Percentiles rank a stretch among this genome's conserved stretches.
phyloP scores from a whole-genome alignment of 805 yeast species.

The Pichia nakasei region DNA sequence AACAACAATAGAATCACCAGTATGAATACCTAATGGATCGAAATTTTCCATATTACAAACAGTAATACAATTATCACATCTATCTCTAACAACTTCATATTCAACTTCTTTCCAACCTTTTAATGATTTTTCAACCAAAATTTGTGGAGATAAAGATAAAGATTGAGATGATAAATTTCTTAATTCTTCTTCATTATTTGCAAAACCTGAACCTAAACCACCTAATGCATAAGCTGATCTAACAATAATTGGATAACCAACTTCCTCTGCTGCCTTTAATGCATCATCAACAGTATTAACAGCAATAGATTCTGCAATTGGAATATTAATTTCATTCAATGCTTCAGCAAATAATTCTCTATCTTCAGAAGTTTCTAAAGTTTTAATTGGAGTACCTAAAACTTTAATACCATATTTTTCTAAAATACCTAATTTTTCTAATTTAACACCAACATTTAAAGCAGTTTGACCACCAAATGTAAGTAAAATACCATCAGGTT shows the following conservation, averaged over 20 bases:
- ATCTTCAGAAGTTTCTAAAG: slow-evolving; percentile 94
- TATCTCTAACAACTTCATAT: slow-evolving; percentile 96
- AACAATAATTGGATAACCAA: slow-evolving; percentile 94
- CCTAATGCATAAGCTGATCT: slow-evolving; percentile 97
- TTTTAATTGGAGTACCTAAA: slow-evolving; percentile 93
- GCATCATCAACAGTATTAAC: slow-evolving; percentile 93
- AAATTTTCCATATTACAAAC: slow-evolving; percentile 99
- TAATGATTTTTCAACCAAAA: slow-evolving; percentile 89
- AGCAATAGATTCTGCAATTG: slow-evolving; percentile 95
- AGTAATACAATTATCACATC: slow-evolving; percentile 94
- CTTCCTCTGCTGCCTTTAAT: slow-evolving; percentile 72
- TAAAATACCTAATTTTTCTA: slow-evolving; percentile 91
- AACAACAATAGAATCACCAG: slow-evolving; percentile 98
- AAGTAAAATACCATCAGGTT: slow-evolving; percentile 90
- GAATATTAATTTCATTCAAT: slow-evolving; percentile 87
- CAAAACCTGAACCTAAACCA: slow-evolving; percentile 97
- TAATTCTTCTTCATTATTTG: slow-evolving; percentile 72
- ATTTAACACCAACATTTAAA: slow-evolving; percentile 88
- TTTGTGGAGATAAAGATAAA: slow-evolving; percentile 85
- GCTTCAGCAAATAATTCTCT: slow-evolving; percentile 95
- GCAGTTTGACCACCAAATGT: slow-evolving; percentile 99
- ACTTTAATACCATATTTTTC: slow-evolving; percentile 88
- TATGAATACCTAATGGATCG: slow-evolving; percentile 96
- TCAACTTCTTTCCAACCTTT: slow-evolving; percentile 99
- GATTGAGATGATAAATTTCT: slow-evolving; percentile 85